Evolutionary conservation across 345 rosid genomes (phyloP).

Genomic region (Populus deltoides): DNA sequence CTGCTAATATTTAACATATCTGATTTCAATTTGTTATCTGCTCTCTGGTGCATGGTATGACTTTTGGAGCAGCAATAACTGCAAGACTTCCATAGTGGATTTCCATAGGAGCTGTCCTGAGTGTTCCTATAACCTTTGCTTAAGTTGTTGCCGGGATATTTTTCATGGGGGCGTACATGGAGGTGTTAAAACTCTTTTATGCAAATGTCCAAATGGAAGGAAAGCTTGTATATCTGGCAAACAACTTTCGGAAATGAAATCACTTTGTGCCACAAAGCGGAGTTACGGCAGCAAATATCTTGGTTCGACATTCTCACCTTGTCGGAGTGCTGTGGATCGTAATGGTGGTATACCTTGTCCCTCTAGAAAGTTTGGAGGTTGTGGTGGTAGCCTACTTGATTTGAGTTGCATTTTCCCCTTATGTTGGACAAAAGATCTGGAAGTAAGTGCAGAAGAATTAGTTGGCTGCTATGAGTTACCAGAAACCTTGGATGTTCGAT

Average conservation of each 20-base stretch:
- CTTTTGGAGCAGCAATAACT: slow-evolving; percentile 48
- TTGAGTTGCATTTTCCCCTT: slow-evolving; percentile 51
- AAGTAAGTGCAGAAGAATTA: slow-evolving; percentile 78
- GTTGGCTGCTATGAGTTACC: slow-evolving; percentile 85
- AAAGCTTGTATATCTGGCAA: slow-evolving; percentile 30
- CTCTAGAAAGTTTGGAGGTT: slow-evolving; percentile 54
- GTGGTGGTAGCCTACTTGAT: slow-evolving; percentile 51
- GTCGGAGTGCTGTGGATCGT: slow-evolving; percentile 31
- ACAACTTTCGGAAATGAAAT: slow-evolving; percentile 33
- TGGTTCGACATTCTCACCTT: slow-evolving; percentile 33
- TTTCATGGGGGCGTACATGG: slow-evolving; percentile 40
- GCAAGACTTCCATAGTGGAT: slow-evolving; percentile 55
- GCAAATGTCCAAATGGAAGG: slow-evolving; percentile 34
- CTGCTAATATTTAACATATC: not conserved
- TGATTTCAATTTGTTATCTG: slow-evolving; percentile 20
- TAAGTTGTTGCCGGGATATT: slow-evolving; percentile 57
- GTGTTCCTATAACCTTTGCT: slow-evolving; percentile 62
- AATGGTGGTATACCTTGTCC: slow-evolving; percentile 48
- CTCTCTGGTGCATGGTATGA: slow-evolving; percentile 24
- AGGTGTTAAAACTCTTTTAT: slow-evolving; percentile 31
- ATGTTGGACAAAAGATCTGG: slow-evolving; percentile 67
- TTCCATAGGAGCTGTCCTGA: slow-evolving; percentile 65
- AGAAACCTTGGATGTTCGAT: slow-evolving; percentile 55
- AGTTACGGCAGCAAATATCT: slow-evolving; percentile 20
- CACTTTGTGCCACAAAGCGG: slow-evolving; percentile 22